phyloP scores from a whole-genome alignment of 2,329 filamentous ascomycete species.

The Achaetomium macrosporum region DNA sequence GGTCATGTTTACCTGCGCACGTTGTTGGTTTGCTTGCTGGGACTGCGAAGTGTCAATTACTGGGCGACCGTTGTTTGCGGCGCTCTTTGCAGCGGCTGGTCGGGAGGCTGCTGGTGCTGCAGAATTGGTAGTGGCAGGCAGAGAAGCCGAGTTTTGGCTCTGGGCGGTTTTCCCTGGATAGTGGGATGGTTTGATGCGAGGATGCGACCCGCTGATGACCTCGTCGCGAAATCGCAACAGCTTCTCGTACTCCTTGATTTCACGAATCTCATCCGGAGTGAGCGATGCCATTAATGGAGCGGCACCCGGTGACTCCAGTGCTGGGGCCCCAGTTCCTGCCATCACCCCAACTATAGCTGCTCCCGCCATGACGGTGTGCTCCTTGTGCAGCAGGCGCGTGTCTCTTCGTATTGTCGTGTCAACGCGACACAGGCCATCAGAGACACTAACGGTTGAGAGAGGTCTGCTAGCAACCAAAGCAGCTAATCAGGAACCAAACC shows the following conservation, averaged over 20 bases:
- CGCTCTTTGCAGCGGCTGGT: conserved; percentile 4
- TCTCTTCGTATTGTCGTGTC: conserved; percentile 6
- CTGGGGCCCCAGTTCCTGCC: conserved; percentile 8
- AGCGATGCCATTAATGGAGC: conserved; percentile 23
- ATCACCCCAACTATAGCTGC: conserved; percentile 10
- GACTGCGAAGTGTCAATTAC: conserved; percentile 20
- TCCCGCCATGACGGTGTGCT: conserved; percentile 17
- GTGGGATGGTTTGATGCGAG: conserved; percentile 51
- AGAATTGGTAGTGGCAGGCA: conserved; percentile 11
- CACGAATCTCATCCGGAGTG: conserved; percentile 46
- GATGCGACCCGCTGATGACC: conserved; percentile 71
- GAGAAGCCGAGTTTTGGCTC: conserved; percentile 2
- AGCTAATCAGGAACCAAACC: neutral
- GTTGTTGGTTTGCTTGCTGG: conserved; percentile 20
- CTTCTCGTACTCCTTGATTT: conserved; percentile 67
- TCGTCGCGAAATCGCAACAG: conserved; percentile 76
- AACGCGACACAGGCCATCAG: conserved; percentile 10
- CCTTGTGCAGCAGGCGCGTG: neutral
- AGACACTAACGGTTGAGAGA: neutral
- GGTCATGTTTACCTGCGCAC: conserved; percentile 15
- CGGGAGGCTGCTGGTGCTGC: conserved; percentile 8
- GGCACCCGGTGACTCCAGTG: conserved; percentile 2
- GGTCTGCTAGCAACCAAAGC: neutral
- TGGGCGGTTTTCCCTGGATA: conserved; percentile 27
- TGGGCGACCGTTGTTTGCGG: conserved; percentile 16